Percentiles rank a stretch among this genome's conserved stretches.
These are phyloP conservation scores for Metarhizium robertsii DNA, from an alignment of 2,329 filamentous ascomycete genomes.

Conservation along the genomic window DNA sequence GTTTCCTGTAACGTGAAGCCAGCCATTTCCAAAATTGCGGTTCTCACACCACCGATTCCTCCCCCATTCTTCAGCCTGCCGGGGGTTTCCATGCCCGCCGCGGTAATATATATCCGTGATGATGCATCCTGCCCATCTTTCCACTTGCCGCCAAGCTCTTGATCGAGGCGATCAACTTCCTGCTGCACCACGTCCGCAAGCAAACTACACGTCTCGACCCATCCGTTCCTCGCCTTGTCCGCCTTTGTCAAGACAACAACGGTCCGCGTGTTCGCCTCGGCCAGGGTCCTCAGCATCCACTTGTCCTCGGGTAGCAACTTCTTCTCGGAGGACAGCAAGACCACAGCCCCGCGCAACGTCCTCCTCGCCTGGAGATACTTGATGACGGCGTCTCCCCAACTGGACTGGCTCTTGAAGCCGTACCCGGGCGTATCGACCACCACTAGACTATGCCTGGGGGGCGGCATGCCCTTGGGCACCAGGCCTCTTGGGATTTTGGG, in stretches of 20 bases:
- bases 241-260: constrained; percentile 47
- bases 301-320: constrained; percentile 38
- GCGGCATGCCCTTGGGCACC: constrained; percentile 24
- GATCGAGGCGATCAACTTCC: constrained; percentile 16
- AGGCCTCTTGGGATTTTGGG: constrained; percentile 17
- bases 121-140: constrained; percentile 18
- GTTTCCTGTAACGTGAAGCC: constrained; percentile 22
- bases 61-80: constrained; percentile 23
- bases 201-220: constrained; percentile 17
- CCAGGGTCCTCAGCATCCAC: constrained; percentile 36
- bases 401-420: constrained; percentile 33
- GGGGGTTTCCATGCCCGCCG: constrained; percentile 25
- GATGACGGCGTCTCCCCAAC: constrained; percentile 44
- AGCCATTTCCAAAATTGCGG: constrained; percentile 31
- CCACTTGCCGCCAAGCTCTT: constrained; percentile 16
- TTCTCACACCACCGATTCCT: constrained; percentile 30
- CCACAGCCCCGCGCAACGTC: constrained; percentile 40
- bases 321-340: constrained; percentile 45
- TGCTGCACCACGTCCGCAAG: constrained; percentile 18
- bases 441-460: constrained; percentile 37
- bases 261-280: constrained; percentile 34
- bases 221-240: constrained; percentile 34
- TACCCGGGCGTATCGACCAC: constrained; percentile 45
- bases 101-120: constrained; percentile 24
- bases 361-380: constrained; percentile 39